Base-by-base conservation (phyloP, 441 rosid species). In the Pelargonium myrrhifolium region DNA sequence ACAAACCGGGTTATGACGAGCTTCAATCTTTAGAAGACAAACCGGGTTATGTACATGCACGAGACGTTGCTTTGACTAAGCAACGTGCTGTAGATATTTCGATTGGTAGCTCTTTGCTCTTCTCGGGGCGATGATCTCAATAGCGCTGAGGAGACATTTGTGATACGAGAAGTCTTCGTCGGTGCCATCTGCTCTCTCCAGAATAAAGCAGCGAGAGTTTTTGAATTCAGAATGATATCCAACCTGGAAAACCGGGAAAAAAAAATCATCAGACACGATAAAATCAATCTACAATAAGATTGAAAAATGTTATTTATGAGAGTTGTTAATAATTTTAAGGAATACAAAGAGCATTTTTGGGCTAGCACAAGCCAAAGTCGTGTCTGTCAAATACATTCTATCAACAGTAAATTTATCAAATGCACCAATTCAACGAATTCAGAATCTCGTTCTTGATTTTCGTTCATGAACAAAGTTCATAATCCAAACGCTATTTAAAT, bases 101-200 rank as follows among this genome's bases (percentile, higher is more conserved):
- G 80, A 66, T 62, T 69, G 77, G 72, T 87, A 92, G 12, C 73
- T 78, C 65, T 80, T 71, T 10, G 86, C 83, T 75, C 68, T 82
- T 4, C 12, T 26, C 3, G 99, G 98, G 3, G 91, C 94, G 67
- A 90, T 83, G 68, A 90, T 76, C 81, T 84, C 80, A 14, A 87
- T 89, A 66, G 97, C 97, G 9, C 87, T 87, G 6, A 68, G 58
- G 15, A 92, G 83, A 74, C 99, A 95, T 69, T 92, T 95, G 64
- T 71, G 97, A 66, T 92, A 95, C 0, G 98, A 95, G 75, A 92
- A 95, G 73, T 89, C 96, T 76, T 86, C 98, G 0, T 60, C 40
- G 15, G 93, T 83, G 22, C 90, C 96, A 6, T 95, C 97, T 9
- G 65, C 68, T 79, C 97, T 83, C 43, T 85, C 85, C 73, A 95